Evolutionary conservation across 2,329 filamentous ascomycete species (phyloP).

Genomic region (Aspergillus awamori): DNA sequence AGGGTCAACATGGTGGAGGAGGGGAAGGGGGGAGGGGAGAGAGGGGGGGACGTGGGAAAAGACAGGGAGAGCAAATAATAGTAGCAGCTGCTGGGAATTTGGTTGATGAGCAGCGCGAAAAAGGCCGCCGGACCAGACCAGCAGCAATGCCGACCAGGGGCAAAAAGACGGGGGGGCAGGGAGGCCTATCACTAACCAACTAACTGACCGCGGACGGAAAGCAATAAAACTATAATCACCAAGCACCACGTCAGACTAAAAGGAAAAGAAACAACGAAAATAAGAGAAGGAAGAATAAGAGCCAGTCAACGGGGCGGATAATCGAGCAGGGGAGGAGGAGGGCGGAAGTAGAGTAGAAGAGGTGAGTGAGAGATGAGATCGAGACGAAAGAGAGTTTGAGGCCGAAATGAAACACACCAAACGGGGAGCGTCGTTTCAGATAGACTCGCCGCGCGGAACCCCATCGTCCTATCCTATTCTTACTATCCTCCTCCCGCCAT

Average conservation of each 20-base stretch:
- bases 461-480: constrained; percentile 18
- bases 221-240: background rate
- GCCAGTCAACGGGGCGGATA: constrained; percentile 13
- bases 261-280: constrained; percentile 12
- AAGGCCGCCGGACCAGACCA: background rate
- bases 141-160: background rate
- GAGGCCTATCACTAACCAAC: background rate
- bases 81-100: background rate
- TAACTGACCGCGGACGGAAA: background rate
- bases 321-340: background rate
- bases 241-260: background rate
- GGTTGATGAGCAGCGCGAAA: background rate
- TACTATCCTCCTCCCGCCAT: background rate
- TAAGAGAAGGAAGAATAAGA: constrained; percentile 10
- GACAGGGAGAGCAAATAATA: background rate
- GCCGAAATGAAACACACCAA: constrained; percentile 20
- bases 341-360: background rate
- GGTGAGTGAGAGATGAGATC: background rate
- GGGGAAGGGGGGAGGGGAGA: constrained; percentile 6
- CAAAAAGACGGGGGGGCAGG: background rate
- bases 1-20: constrained; percentile 12
- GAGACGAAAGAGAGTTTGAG: constrained; percentile 13
- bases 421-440: constrained; percentile 23
- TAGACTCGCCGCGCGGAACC: constrained; percentile 19
- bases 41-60: background rate